Conservation (phyloP, 345 rosid genomes). For the Triadica sebifera region DNA sequence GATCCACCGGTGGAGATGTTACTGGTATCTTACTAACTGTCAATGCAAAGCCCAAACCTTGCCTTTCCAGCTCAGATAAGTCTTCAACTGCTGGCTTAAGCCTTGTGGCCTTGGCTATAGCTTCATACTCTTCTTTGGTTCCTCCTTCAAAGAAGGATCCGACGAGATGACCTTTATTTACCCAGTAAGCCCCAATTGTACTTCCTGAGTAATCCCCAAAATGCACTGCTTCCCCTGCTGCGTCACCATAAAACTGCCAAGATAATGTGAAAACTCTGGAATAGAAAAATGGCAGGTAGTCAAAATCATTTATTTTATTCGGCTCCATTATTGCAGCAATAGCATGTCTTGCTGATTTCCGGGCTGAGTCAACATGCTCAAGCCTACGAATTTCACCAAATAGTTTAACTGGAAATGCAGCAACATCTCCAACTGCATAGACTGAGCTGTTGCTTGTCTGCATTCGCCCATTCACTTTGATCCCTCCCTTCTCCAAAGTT, state of each 20-base stretch:
- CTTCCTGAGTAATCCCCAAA: constrained; percentile 73
- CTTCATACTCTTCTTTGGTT: constrained; percentile 83
- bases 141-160: constrained; percentile 98
- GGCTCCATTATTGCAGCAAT: constrained; percentile 76
- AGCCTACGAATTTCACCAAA: constrained; percentile 82
- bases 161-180: constrained; percentile 69
- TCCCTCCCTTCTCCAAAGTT: constrained; percentile 86
- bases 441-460: constrained; percentile 85
- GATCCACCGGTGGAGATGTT: constrained; percentile 24
- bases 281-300: constrained; percentile 91
- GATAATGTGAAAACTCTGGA: constrained; percentile 81
- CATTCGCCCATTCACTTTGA: constrained; percentile 77
- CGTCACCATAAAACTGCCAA: constrained; percentile 97
- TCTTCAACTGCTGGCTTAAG: constrained; percentile 59
- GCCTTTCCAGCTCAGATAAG: constrained; percentile 50
- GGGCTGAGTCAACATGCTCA: constrained; percentile 91
- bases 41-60: constrained; percentile 67
- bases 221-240: constrained; percentile 73
- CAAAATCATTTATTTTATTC: constrained; percentile 63
- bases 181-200: constrained; percentile 86
- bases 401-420: constrained; percentile 80
- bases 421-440: constrained; percentile 91
- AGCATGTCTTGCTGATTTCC: constrained; percentile 78
- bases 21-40: constrained; percentile 41
- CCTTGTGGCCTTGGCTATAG: constrained; percentile 66